Evolutionary conservation across 2,329 filamentous ascomycete species (phyloP).

Genomic region (Penicillium sp.): DNA sequence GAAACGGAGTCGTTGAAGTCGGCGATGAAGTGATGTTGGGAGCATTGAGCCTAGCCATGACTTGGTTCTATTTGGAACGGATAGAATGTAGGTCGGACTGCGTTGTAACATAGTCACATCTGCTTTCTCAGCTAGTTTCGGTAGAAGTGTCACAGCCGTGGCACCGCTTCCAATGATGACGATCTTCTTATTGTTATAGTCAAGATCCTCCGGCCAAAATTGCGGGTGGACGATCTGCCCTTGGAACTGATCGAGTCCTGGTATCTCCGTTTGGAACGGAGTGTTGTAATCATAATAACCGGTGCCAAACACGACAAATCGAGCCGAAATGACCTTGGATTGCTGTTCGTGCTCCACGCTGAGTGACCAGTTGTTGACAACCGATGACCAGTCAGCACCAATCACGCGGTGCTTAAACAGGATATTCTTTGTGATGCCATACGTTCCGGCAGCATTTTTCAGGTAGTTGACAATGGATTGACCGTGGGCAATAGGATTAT

Average conservation of each 20-base stretch:
- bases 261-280: conserved; percentile 62
- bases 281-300: conserved; percentile 75
- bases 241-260: conserved; percentile 67
- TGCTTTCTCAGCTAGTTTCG: conserved; percentile 65
- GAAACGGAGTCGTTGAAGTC: conserved; percentile 46
- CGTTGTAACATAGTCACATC: conserved; percentile 78
- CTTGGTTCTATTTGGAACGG: conserved; percentile 48
- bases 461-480: conserved; percentile 14
- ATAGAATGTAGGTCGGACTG: conserved; percentile 69
- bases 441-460: conserved; percentile 4
- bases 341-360: conserved; percentile 38
- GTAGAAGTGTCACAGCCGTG: conserved; percentile 75
- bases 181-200: conserved; percentile 67
- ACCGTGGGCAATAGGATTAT: conserved; percentile 51
- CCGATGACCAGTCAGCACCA: conserved; percentile 57
- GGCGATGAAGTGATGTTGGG: conserved; percentile 1
- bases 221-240: conserved; percentile 69
- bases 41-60: conserved; percentile 7
- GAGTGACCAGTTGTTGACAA: conserved; percentile 57
- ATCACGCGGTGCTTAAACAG: conserved; percentile 54
- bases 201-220: conserved; percentile 71
- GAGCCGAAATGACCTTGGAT: conserved; percentile 27
- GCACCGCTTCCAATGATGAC: conserved; percentile 76
- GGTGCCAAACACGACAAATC: conserved; percentile 61
- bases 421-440: conserved; percentile 16